Base-by-base conservation (phyloP, 441 rosid species). In the Aquilaria agallochum region DNA sequence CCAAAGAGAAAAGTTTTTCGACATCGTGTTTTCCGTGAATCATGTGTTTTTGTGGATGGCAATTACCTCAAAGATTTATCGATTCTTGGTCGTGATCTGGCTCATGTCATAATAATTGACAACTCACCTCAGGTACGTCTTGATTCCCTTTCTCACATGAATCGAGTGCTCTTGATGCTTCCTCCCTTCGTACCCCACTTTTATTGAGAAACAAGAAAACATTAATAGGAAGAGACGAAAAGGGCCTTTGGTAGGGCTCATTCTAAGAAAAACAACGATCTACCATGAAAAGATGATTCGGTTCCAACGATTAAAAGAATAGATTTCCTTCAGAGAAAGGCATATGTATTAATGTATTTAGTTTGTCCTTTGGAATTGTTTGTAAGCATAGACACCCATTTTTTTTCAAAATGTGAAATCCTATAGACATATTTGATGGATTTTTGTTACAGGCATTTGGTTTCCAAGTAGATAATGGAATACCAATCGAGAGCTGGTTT, bases 401-500 rank as follows among this genome's bases (percentile, higher is more conserved):
- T 33, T 11, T 11, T 59, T 40, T 10, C 45, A 40, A 1, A 40
- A 2, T 40, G 9, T 40, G 45, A 40, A 4, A 7, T 40, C 9
- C 45, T 40, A 27, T 58, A 27, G 45, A 60, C 8, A 20, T 55
- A 56, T 9, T 52, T 50, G 12, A 30, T 56, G 65, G 53, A 11
- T 67, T 68, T 55, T 31, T 58, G 45, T 59, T 32, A 59, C 70
- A 92, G 99, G 98, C 97, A 65, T 92, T 92, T 74, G 98, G 98
- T 36, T 94, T 90, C 77, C 97, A 94, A 80, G 93, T 94, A 73
- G 98, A 94, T 71, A 95, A 95, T 50, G 99, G 98, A 9, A 87
- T 95, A 53, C 97, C 98, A 5, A 95, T 95, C 46, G 96, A 92
- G 78, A 95, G 99, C 81, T 95, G 98, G 98, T 95, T 89, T 49